A percentile compares a stretch with the other conserved stretches of the same genome.
Evolutionary conservation across 768 basidiomycete species (phyloP).

Genomic region (Hericium rajendrae): DNA sequence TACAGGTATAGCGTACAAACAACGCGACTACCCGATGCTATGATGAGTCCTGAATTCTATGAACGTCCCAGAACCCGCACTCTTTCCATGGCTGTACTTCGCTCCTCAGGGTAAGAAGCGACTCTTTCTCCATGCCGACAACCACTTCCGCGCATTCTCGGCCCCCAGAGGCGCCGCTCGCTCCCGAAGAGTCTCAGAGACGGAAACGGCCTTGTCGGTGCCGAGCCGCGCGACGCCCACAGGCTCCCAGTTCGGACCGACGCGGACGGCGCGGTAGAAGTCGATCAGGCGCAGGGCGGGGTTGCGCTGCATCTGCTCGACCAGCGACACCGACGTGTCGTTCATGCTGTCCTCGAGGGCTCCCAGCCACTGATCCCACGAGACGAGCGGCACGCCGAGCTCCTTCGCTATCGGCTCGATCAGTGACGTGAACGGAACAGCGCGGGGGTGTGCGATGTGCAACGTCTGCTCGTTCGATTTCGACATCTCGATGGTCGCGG

Average conservation of each 20-base stretch:
- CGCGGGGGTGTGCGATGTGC: constrained; percentile 17
- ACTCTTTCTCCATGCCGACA: constrained; percentile 8
- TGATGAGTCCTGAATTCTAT: too few species aligned
- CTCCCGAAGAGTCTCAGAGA: constrained; percentile 7
- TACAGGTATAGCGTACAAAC: too few species aligned
- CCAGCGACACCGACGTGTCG: background rate
- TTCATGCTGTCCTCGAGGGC: constrained; percentile 10
- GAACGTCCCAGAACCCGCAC: background rate
- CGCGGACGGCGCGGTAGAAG: constrained; percentile 10
- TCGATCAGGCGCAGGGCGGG: constrained; percentile 11
- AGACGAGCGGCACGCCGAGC: constrained; percentile 16
- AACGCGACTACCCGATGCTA: too few species aligned
- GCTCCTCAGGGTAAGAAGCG: constrained; percentile 6
- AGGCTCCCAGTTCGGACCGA: constrained; percentile 15
- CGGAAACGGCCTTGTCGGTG: constrained; percentile 9
- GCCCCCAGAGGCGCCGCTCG: constrained; percentile 5
- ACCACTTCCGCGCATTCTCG: constrained; percentile 10
- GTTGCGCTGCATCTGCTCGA: constrained; percentile 9
- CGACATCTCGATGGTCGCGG: constrained; percentile 18
- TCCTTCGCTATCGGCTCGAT: constrained; percentile 10
- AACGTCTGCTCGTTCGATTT: constrained; percentile 5
- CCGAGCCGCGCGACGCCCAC: constrained; percentile 14
- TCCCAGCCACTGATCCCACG: constrained; percentile 16
- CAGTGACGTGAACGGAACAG: constrained; percentile 14
- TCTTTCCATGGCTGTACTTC: background rate